A percentile compares a stretch with the other conserved stretches of the same genome.
phyloP scores from a whole-genome alignment of 768 basidiomycete species.

The Mycena galericulata region DNA sequence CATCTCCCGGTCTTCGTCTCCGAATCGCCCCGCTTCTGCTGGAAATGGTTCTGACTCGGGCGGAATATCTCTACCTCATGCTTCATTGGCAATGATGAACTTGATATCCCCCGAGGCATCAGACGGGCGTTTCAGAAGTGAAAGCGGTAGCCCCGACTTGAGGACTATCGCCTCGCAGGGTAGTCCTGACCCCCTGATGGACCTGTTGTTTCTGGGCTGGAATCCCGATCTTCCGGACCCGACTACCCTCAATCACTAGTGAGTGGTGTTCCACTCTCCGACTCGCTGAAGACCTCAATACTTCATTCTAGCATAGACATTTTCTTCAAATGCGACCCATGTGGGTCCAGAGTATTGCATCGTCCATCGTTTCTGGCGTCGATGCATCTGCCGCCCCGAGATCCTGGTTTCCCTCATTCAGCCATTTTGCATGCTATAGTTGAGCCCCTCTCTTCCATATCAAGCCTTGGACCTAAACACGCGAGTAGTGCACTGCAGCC shows the following conservation, averaged over 20 bases:
- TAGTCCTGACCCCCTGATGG: constrained; percentile 67
- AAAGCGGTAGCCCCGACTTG: constrained; percentile 66
- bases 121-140: constrained; percentile 54
- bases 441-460: constrained; percentile 41
- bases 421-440: constrained; percentile 94
- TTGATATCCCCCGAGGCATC: constrained; percentile 52
- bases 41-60: constrained; percentile 43
- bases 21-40: constrained; percentile 40
- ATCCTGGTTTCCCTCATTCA: constrained; percentile 88
- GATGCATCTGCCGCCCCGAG: constrained; percentile 82
- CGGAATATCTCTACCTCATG: constrained; percentile 59
- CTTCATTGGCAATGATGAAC: constrained; percentile 57
- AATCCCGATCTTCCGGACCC: constrained; percentile 88
- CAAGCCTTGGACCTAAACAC: constrained; percentile 1
- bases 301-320: constrained; percentile 73
- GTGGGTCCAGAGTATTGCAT: constrained; percentile 87
- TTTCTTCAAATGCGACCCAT: constrained; percentile 92
- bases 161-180: constrained; percentile 51
- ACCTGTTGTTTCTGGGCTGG: constrained; percentile 83
- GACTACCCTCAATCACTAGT: constrained; percentile 81
- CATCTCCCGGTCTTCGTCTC: constrained; percentile 54
- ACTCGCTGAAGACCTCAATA: constrained; percentile 4
- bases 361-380: constrained; percentile 83
- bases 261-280: constrained; percentile 43
- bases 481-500: constrained; percentile 77